phyloP scores from a whole-genome alignment of 1,284 basidiomycete species.

The Ceratobasidium sp. region DNA sequence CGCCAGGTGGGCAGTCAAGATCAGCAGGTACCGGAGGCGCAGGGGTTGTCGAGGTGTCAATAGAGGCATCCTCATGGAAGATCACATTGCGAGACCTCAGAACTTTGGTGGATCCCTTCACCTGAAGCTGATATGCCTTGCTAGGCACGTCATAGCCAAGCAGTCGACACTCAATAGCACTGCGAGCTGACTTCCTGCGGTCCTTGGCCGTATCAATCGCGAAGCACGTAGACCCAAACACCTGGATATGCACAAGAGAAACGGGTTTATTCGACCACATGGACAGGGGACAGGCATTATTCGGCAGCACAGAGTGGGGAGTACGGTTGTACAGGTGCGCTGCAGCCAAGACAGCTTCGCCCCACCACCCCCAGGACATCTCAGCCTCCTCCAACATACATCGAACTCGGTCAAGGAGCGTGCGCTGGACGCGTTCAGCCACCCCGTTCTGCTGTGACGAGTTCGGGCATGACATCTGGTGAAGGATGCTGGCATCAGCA shows the following conservation, averaged over 20 bases:
- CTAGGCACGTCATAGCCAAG: slow-evolving; percentile 17
- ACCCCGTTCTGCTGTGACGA: slow-evolving; percentile 39
- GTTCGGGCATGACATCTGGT: slow-evolving; percentile 18
- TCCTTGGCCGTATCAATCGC: slow-evolving; percentile 3
- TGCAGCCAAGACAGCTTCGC: background rate
- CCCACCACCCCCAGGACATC: slow-evolving; percentile 36
- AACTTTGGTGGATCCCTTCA: slow-evolving; percentile 7
- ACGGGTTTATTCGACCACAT: slow-evolving; percentile 4
- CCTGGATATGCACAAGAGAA: slow-evolving; percentile 15
- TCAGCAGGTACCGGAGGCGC: background rate
- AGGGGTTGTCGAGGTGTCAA: slow-evolving; percentile 1
- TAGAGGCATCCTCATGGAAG: slow-evolving; percentile 30
- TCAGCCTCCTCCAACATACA: slow-evolving; percentile 15
- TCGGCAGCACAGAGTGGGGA: slow-evolving; percentile 9
- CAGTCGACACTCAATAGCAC: slow-evolving; percentile 7
- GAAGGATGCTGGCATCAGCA: slow-evolving; percentile 11
- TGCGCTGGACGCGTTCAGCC: slow-evolving; percentile 34
- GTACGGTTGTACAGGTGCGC: slow-evolving; percentile 19
- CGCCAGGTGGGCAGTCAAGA: background rate
- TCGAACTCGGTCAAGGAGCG: slow-evolving; percentile 7
- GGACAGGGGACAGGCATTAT: background rate
- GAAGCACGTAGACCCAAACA: slow-evolving; percentile 20
- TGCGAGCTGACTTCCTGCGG: slow-evolving; percentile 3
- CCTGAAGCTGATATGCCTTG: slow-evolving; percentile 23
- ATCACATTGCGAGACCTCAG: slow-evolving; percentile 32